Base-by-base conservation (phyloP, 2,329 filamentous ascomycete species). In the Pyrenophora tritici-repentis region DNA sequence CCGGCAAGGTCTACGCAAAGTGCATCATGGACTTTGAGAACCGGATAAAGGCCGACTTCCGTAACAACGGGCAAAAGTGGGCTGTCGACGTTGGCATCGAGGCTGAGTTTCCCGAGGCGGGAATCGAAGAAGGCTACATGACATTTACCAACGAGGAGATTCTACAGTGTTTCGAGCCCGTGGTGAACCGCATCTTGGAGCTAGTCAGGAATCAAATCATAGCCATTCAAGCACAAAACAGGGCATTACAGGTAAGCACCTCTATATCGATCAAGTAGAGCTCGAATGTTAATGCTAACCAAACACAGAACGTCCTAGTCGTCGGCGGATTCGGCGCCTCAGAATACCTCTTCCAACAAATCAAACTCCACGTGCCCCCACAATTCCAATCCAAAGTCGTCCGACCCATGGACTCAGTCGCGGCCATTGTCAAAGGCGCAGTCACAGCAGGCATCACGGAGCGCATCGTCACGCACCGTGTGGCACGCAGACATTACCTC, bases 11-110 rank as follows among this genome's bases (percentile, higher is more conserved):
- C 47, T 97, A 97, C 75, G 93, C 93, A 62, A 97, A 97, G 79
- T 97, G 93, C 75, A 97, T 99, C 76, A 97, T 97, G 93, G 94
- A 99, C 77, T 99, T 99, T 68, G 94, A 99, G 80, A 97, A 97
- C 83, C 83, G 94, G 74, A 97, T 99, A 83, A 99, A 99, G 82
- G 94, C 94, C 42, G 94, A 97, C 75, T 99, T 99, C 87, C 86
- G 94, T 60, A 97, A 97, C 80, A 97, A 97, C 75, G 92, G 93
- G 42, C 93, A 97, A 76, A 97, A 97, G 76, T 97, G 94, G 94
- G 94, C 94, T 37, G 92, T 97, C 16, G 94, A 99, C 72, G 94
- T 99, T 42, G 94, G 94, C 70, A 97, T 99, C 67, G 94, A 99
- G 80, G 91, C 93, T 36, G 94, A 97, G 71, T 97, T 95, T 79